These are phyloP conservation scores for Pichia sp. DNA, from an alignment of 1,139 yeast genomes.

Conservation along the genomic window DNA sequence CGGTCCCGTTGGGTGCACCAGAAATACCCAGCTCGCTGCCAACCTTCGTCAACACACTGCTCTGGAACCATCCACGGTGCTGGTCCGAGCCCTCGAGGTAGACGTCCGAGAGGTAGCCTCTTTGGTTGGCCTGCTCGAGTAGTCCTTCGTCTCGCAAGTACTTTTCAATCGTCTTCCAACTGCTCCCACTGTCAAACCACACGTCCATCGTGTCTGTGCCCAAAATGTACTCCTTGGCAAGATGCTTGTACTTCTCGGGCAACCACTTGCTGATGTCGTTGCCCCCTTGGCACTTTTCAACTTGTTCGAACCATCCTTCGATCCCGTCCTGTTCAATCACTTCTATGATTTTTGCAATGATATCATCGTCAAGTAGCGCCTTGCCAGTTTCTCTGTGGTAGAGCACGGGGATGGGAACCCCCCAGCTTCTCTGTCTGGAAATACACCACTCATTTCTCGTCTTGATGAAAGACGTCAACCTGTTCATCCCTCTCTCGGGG, in stretches of 20 bases:
- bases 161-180: slow-evolving; percentile 68
- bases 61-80: slow-evolving; percentile 98
- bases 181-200: slow-evolving; percentile 97
- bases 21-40: slow-evolving; percentile 33
- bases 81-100: slow-evolving; percentile 95
- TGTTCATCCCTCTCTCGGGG: slow-evolving; percentile 68
- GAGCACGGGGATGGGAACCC: slow-evolving; percentile 92
- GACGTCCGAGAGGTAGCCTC: slow-evolving; percentile 59
- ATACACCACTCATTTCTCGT: slow-evolving; percentile 96
- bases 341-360: slow-evolving; percentile 52
- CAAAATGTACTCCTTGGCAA: slow-evolving; percentile 47
- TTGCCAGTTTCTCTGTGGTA: slow-evolving; percentile 57
- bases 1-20: slow-evolving; percentile 28
- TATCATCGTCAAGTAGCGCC: slow-evolving; percentile 50
- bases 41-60: slow-evolving; percentile 77
- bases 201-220: slow-evolving; percentile 96
- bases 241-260: slow-evolving; percentile 41
- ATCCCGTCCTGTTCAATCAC: slow-evolving; percentile 56
- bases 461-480: slow-evolving; percentile 68
- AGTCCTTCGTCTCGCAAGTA: slow-evolving; percentile 33
- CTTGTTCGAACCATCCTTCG: slow-evolving; percentile 70
- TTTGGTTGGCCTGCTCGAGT: slow-evolving; percentile 32
- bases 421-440: slow-evolving; percentile 97
- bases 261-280: slow-evolving; percentile 59
- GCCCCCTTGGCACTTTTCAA: slow-evolving; percentile 36